Base-by-base conservation (phyloP, 352 stramenopile species). In the Pseudoperonospora humuli region DNA sequence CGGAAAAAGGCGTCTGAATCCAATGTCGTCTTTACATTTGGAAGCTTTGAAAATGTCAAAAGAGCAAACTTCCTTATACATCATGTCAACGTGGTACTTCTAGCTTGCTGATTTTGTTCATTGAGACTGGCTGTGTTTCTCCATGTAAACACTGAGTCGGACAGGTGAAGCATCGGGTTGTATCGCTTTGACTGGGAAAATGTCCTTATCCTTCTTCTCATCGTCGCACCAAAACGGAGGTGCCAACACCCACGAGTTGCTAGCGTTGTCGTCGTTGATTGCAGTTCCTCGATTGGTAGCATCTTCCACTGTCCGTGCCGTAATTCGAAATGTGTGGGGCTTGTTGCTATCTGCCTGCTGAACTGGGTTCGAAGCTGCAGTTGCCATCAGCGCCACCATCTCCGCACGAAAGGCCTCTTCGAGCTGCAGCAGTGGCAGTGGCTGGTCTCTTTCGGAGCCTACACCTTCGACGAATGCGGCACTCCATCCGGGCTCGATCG, bases 161-260 rank as follows among this genome's bases (percentile, higher is more conserved):
- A 89, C 53, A n/a, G 71, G 71, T 6, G 63, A 52, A 7, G 42
- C 24, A 6, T 70, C 51, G 7, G 36, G 34, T 24, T 70, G 50
- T 32, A 75, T 70, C 0, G 61, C 60, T 34, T 73, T 79, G 29
- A 84, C 29, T 15, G 73, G 76, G 11, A 70, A 49, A 2, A 85
- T 31, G 19, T 62, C 56, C 11, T 54, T 61, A 0, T 41, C 25
- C 20, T 57, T 50, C 15, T 45, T 38, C 25, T 73, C 41, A 5
- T 66, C 46, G 18, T 75, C 50, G 25, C 64, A 58, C 75, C 72
- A 85, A 20, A 73, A 71, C 3, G 45, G 55, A 49, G 86, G 70
- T 4, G 77, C 72, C 7, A 78, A 39, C 0, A 93, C 63, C 80
- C 77, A 93, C 39, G 80, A 88, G 41, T 79, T 82, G 20, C 42